Conservation (phyloP, 371 early-diverging fungal species). For the Haplosporangium sp. region DNA sequence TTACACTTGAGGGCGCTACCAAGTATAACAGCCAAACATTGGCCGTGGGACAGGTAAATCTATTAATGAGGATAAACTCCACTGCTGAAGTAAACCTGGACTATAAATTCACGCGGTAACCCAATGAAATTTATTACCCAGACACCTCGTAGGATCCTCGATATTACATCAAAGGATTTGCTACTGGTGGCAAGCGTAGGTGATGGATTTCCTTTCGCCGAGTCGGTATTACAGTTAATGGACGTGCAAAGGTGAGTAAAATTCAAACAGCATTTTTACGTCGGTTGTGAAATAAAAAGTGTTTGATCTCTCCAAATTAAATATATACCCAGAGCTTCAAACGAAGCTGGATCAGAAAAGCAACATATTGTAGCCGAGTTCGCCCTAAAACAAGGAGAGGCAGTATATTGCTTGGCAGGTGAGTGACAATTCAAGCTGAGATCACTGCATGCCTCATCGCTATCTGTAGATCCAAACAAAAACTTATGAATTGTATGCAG, state of each 20-base stretch:
- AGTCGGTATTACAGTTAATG: constrained; percentile 27
- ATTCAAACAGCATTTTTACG: not conserved
- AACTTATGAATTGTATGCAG: constrained; percentile 2
- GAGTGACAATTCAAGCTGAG: constrained; percentile 1
- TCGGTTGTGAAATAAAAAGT: too few relatives aligned
- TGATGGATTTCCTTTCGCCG: constrained; percentile 35
- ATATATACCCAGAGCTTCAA: constrained; percentile 14
- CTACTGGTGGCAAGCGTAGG: constrained; percentile 30
- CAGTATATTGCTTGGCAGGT: constrained; percentile 36
- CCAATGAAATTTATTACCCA: not conserved
- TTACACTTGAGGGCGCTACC: constrained; percentile 14
- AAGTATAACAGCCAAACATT: constrained; percentile 28
- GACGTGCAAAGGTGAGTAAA: constrained; percentile 29
- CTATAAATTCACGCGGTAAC: too few relatives aligned
- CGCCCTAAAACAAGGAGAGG: constrained; percentile 28
- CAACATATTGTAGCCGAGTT: constrained; percentile 31
- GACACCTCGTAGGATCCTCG: constrained; percentile 45
- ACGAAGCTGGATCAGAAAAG: constrained; percentile 11
- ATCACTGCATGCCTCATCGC: not conserved
- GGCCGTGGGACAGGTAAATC: constrained; percentile 28
- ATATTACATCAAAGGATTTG: constrained; percentile 31
- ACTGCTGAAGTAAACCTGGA: too few relatives aligned
- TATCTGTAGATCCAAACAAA: too few relatives aligned
- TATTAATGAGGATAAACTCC: too few relatives aligned
- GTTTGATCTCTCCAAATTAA: not conserved